Base-by-base conservation (phyloP, 1,284 basidiomycete genomes). In the Baeospora myosura region DNA sequence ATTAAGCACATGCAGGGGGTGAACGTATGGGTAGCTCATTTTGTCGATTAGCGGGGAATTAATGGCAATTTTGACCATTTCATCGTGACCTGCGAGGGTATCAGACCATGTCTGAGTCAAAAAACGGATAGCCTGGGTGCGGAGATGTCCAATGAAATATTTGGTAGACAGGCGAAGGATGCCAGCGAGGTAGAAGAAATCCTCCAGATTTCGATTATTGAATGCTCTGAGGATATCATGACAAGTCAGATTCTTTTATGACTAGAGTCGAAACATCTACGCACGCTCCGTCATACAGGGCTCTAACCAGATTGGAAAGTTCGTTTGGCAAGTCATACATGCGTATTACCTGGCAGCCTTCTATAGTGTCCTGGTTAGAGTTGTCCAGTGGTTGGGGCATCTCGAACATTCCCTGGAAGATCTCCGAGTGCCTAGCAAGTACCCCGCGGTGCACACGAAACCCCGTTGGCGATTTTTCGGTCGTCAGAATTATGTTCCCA, bases 391-490 rank as follows among this genome's bases (percentile, higher is more conserved):
- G 55, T 8, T 71, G 68, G 4, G 76, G 72, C 12, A 79, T 53
- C 25, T 68, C 63, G 48, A 80, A 71, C 74, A 80, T 77, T 25
- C 71, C 66, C 40, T 67, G 63, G 52, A 81, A 79, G 31, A 80
- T 59, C 49, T 77, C 75, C 12, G 77, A 80, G 51, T 78, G 74
- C 28, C 76, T 62, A 1, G 70, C 66, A 47, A 81, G 65, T 33
- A 80, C 66, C 24, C 76, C 73, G 21, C 73, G 68, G 53, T 80
- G 76, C 4, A 80, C 63, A 31, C 68, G 72, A 61, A 76, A 78
- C 3, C 68, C 69, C 36, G 68, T 66, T 4, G 59, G 56, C 5
- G 57, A 4, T 16, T 40, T 28, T 14, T 40, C 38, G 4, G 71
- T 65, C 30, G 71, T 53, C 3, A 79, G 62, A 21, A 77, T 57